Evolutionary conservation across 164 flowering plant genomes (phyloP).

Genomic region (Piper betle): DNA sequence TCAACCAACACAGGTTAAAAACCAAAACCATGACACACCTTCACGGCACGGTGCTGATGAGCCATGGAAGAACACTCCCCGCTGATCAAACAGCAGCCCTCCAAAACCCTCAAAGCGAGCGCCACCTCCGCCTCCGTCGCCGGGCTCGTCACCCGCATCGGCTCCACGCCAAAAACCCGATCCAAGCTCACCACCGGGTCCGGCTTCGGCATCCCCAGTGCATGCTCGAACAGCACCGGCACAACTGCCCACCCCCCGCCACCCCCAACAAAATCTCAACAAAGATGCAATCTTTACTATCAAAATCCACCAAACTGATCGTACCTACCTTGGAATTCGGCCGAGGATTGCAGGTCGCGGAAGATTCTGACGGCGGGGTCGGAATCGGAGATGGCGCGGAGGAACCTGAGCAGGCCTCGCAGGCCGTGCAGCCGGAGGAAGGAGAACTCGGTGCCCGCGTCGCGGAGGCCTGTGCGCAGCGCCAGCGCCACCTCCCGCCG

Average conservation of each 20-base stretch:
- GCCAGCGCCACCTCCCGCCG: constrained; percentile 85
- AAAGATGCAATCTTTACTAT: neutral
- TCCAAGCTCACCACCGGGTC: constrained; percentile 40
- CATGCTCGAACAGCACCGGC: constrained; percentile 74
- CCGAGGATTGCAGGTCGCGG: constrained; percentile 48
- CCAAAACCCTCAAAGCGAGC: constrained; percentile 86
- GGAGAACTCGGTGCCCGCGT: constrained; percentile 85
- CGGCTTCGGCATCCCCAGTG: constrained; percentile 47
- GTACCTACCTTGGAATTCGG: constrained; percentile 66
- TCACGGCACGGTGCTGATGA: constrained; percentile 55
- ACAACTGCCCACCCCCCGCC: constrained; percentile 48
- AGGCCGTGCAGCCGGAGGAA: constrained; percentile 87
- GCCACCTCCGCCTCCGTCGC: constrained; percentile 80
- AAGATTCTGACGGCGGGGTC: constrained; percentile 61
- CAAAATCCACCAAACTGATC: neutral
- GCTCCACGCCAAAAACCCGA: constrained; percentile 69
- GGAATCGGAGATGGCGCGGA: constrained; percentile 69
- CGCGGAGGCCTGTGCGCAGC: constrained; percentile 70
- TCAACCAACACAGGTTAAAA: neutral
- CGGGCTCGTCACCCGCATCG: constrained; percentile 75
- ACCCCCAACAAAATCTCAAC: neutral
- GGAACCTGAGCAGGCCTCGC: constrained; percentile 63
- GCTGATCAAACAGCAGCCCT: constrained; percentile 92
- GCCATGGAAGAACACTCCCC: constrained; percentile 50
- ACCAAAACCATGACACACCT: constrained; percentile 18